Evolutionary conservation across 2,329 filamentous ascomycete genomes (phyloP), one percentile per base, ranked within the genome.

Genomic region (Claviceps humidiphila): DNA sequence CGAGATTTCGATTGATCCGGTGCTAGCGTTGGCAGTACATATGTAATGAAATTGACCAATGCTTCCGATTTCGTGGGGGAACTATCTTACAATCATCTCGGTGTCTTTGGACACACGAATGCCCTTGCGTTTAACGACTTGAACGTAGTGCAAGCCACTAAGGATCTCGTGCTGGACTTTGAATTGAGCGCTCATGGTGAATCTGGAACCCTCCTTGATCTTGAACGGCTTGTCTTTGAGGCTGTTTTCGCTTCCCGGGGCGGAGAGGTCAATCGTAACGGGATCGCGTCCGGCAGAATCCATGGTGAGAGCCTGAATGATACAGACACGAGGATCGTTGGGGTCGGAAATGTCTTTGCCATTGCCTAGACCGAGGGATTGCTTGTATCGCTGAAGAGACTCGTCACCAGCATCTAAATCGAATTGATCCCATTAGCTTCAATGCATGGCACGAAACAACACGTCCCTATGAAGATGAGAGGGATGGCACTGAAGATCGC

Each of bases 101-200:
- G 94, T 87, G 64, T 93, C 86, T 80, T 96, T 98, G 74, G 85
- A 87, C 56, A 91, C 81, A 54, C 81, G 81, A 66, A 97, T 78
- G 51, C 87, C 87, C 76, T 89, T 89, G 61, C 90, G 79, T 78
- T 93, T 95, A 57, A 96, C 87, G 42, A 89, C 80, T 73, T 98
- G 93, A 53, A 98, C 80, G 69, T 97, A 98, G 74, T 96, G 94
- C 66, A 98, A 73, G 46, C 93, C 93, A 61, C 87, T 93, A 52
- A 97, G 80, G 59, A 98, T 91, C 71, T 97, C 87, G 68, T 96
- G 89, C 76, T 98, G 89, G 46, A 98, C 93, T 73, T 90, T 86
- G 78, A 97, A 98, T 56, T 81, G 81, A 54, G 86, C 90, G 67
- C 87, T 89, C 87, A 97, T 97, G 71, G 86, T 88, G 75, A 97